Base-by-base conservation (phyloP, 148 eudicot genomes). In the Pouteria glomerata region DNA sequence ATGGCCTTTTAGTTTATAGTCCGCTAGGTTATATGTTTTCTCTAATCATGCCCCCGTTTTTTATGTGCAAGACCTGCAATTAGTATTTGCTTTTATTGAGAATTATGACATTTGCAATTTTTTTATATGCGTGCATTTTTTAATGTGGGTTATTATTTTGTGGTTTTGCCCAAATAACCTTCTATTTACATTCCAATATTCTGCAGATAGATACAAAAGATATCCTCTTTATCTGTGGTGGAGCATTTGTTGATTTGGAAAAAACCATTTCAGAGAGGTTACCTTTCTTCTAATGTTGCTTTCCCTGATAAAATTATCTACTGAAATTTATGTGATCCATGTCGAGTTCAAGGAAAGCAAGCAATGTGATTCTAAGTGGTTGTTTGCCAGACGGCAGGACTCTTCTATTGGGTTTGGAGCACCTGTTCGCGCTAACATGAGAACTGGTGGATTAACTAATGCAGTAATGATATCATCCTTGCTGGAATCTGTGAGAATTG, bases 391-490 rank as follows among this genome's bases (percentile, higher is more conserved):
- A 79, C 93, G 93, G 56, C 96, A 91, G 80, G 98, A 95, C 77
- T 91, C 98, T 58, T 95, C 98, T 16, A 95, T 95, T 63, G 97
- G 97, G 63, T 91, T 95, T 78, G 98, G 98, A 72, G 98, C 98
- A 73, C 98, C 98, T 63, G 93, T 95, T 74, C 98, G 98, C 80
- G 97, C 90, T 67, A 86, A 80, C 81, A 84, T 86, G 90, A 86
- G 90, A 80, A 70, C 79, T 53, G 81, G 85, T 73, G 77, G 82
- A 70, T 63, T 82, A 60, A 80, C 80, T 62, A 71, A 78, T 84
- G 82, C 90, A 47, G 77, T 76, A 44, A 64, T 95, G 31, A 83
- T 93, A 52, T 91, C 98, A 63, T 86, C 96, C 34, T 80, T 95
- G 64, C 82, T 95, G 56, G 96, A 91, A 84, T 82, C 87, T 78